Percentiles rank a stretch among this genome's conserved stretches.
phyloP scores from a whole-genome alignment of 441 rosid genomes.

The Mallotus japonicus region DNA sequence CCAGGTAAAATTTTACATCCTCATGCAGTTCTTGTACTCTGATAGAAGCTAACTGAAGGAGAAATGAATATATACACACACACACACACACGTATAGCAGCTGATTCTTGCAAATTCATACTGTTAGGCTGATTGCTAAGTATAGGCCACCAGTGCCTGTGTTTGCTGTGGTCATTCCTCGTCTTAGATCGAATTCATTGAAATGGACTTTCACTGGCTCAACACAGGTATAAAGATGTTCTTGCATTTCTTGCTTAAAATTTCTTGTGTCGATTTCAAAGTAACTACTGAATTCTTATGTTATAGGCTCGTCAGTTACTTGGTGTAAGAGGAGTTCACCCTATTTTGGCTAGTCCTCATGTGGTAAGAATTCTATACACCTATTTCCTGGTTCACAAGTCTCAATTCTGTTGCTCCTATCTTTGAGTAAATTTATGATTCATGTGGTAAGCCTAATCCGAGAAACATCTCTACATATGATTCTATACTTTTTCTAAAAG shows the following conservation, averaged over 20 bases:
- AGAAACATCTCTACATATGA: no score
- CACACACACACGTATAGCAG: no score
- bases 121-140: slow-evolving; percentile 71
- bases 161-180: slow-evolving; percentile 72
- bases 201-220: slow-evolving; percentile 68
- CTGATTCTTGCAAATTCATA: not conserved
- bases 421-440: no score
- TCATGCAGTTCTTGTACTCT: not conserved
- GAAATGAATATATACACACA: not conserved
- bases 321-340: slow-evolving; percentile 19
- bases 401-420: no score
- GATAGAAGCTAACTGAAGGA: not conserved
- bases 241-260: not conserved
- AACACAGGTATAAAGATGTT: not conserved
- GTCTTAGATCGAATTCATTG: slow-evolving; percentile 61
- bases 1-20: slow-evolving; percentile 39
- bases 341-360: slow-evolving; percentile 36
- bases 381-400: no score
- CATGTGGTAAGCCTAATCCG: no score
- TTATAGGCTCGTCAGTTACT: slow-evolving; percentile 19
- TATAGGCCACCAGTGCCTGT: slow-evolving; percentile 81
- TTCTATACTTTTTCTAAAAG: no score
- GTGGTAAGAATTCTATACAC: slow-evolving; percentile 5
- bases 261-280: not conserved
- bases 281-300: not conserved